A percentile compares a stretch with the other conserved stretches of the same genome.
phyloP scores from a whole-genome alignment of 2,329 filamentous ascomycete genomes.

The Pezicula rhizophila region DNA sequence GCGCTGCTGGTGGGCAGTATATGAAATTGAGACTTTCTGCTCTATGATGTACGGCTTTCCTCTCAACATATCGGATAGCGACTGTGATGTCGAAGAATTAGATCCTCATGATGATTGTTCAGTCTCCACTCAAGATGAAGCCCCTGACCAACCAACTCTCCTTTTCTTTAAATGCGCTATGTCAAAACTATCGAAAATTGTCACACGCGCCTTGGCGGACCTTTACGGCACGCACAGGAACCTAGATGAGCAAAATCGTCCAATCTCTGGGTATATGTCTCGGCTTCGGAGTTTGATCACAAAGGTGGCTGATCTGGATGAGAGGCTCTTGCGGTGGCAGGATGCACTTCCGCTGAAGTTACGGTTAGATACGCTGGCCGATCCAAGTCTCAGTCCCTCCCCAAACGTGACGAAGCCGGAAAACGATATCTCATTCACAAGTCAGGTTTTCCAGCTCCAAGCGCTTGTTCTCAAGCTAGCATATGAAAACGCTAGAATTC shows the following conservation, averaged over 20 bases:
- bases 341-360: background rate
- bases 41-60: constrained; percentile 35
- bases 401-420: background rate
- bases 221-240: background rate
- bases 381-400: background rate
- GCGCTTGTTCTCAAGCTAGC: background rate
- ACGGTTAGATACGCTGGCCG: background rate
- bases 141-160: background rate
- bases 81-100: background rate
- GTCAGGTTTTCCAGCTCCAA: background rate
- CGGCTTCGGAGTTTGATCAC: background rate
- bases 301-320: background rate
- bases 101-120: background rate
- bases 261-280: background rate
- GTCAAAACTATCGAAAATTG: background rate
- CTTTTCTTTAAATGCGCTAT: background rate
- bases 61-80: background rate
- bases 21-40: constrained; percentile 35
- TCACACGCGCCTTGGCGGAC: background rate
- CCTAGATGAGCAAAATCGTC: background rate
- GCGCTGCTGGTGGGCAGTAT: constrained; percentile 35
- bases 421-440: background rate
- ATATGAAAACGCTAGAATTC: background rate
- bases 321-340: background rate
- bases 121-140: background rate